phyloP scores from a whole-genome alignment of 768 basidiomycete species.

The Termitomyces sp. region DNA sequence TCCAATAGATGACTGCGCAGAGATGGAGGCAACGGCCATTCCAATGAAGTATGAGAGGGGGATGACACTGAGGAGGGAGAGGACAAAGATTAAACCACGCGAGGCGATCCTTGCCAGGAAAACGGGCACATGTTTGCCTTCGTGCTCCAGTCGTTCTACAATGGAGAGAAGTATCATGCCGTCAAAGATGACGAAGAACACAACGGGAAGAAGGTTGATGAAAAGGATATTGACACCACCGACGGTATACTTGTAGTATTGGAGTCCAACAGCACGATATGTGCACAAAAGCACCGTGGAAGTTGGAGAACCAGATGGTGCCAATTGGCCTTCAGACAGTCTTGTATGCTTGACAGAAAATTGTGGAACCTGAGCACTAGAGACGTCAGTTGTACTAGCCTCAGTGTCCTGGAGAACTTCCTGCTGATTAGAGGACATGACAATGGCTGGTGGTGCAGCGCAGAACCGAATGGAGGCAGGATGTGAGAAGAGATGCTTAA shows the following conservation, averaged over 20 bases:
- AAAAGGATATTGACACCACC: slow-evolving; percentile 99
- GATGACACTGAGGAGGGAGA: slow-evolving; percentile 87
- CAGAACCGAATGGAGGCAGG: slow-evolving; percentile 91
- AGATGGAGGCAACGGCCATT: slow-evolving; percentile 98
- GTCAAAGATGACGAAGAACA: slow-evolving; percentile 95
- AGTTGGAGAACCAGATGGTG: slow-evolving; percentile 75
- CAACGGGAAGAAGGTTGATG: slow-evolving; percentile 88
- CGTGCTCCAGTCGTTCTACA: slow-evolving; percentile 54
- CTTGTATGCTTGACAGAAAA: slow-evolving; percentile 69
- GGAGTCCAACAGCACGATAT: slow-evolving; percentile 81
- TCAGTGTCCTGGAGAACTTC: slow-evolving; percentile 22
- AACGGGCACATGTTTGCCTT: slow-evolving; percentile 51
- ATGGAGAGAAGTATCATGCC: slow-evolving; percentile 75
- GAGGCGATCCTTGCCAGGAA: slow-evolving; percentile 68
- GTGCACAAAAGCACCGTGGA: slow-evolving; percentile 93
- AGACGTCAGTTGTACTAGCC: slow-evolving; percentile 16
- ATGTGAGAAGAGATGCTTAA: slow-evolving; percentile 72
- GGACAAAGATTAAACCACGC: slow-evolving; percentile 73
- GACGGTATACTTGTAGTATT: slow-evolving; percentile 99
- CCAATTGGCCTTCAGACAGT: slow-evolving; percentile 81
- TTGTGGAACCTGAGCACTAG: slow-evolving; percentile 27
- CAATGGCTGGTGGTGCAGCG: slow-evolving; percentile 71
- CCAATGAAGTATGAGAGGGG: slow-evolving; percentile 99
- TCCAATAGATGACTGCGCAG: slow-evolving; percentile 96
- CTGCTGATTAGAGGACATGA: slow-evolving; percentile 33